Base-by-base conservation (phyloP, 148 eudicot genomes). In the Fagopyrum tataricum region DNA sequence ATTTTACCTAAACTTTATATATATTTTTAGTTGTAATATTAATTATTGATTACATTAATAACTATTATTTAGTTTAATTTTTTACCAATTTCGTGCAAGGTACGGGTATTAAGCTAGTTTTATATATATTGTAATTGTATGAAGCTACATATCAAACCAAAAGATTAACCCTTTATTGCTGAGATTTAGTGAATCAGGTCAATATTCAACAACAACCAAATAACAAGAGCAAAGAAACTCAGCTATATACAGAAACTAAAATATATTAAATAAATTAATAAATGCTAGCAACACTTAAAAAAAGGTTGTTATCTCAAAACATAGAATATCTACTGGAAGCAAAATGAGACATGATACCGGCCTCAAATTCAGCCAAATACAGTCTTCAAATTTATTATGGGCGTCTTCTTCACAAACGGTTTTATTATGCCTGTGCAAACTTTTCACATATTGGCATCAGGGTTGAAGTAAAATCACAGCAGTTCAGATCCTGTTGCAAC, bases 401-500 rank as follows among this genome's bases (percentile, higher is more conserved):
- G 1, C 12, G 10, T 39, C 41, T 64, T 23, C 69, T 64, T 18
- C 42, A 39, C 43, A 39, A 64, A 37, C 69, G 11, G 14, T 6
- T 64, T 37, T 64, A 61, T 64, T 64, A 14, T 39, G 43, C 43
- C 42, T 64, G 1, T 31, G n/a, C 42, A 64, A 14, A 64, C 20
- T 31, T 64, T 64, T 37, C 43, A 64, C 69, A 64, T 8, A 64
- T 61, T 61, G 41, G 41, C 67, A 61, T 26, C n/a, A 26, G n/a
- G 39, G 15, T 26, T 24, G 12, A 6, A 61, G 7, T 5, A 9
- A 14, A 21, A 4, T 64, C 41, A 64, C 4, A 18, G 69, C 31
- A 64, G 42, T 39, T 9, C 67, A 62, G 67, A 17, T 62, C 67
- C 69, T 13, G 75, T 66, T 11, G 75, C 42, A 6, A 51, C 72